phyloP scores from a whole-genome alignment of 2,329 filamentous ascomycete genomes.

The Botrytis fragariae region DNA sequence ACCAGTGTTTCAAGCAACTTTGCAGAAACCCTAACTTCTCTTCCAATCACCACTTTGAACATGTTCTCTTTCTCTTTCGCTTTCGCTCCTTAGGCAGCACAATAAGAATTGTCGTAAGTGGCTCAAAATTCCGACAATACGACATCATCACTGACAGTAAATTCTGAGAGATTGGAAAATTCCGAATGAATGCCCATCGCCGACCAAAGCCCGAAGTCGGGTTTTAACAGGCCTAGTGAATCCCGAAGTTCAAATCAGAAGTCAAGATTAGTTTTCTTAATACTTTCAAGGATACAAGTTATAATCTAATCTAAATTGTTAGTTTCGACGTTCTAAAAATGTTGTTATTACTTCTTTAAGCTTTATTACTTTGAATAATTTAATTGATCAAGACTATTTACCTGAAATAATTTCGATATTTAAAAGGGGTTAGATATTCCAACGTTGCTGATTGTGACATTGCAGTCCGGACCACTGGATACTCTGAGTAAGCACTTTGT shows the following conservation, averaged over 20 bases:
- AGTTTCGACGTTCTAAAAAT: neutral
- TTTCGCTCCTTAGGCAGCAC: neutral
- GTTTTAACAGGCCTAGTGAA: neutral
- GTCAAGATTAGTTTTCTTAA: neutral
- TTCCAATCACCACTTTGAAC: neutral
- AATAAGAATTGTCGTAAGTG: neutral
- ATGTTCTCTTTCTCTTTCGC: neutral
- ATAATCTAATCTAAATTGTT: neutral
- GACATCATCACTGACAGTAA: neutral
- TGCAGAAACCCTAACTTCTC: neutral
- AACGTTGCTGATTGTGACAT: neutral
- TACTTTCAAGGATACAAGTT: neutral
- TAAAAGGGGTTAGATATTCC: neutral
- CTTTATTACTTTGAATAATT: neutral
- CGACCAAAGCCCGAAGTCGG: neutral
- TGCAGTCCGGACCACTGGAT: neutral
- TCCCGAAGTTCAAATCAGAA: neutral
- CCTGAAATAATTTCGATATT: neutral
- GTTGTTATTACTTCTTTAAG: neutral
- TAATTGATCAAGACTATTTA: neutral
- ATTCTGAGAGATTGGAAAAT: neutral
- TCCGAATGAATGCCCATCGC: neutral
- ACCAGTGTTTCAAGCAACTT: neutral
- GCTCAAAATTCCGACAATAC: neutral
- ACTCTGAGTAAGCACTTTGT: neutral